Percentiles rank a stretch among this genome's conserved stretches.
These are phyloP conservation scores for Kodamaea fukazawae DNA, from an alignment of 805 yeast species.

Conservation along the genomic window DNA sequence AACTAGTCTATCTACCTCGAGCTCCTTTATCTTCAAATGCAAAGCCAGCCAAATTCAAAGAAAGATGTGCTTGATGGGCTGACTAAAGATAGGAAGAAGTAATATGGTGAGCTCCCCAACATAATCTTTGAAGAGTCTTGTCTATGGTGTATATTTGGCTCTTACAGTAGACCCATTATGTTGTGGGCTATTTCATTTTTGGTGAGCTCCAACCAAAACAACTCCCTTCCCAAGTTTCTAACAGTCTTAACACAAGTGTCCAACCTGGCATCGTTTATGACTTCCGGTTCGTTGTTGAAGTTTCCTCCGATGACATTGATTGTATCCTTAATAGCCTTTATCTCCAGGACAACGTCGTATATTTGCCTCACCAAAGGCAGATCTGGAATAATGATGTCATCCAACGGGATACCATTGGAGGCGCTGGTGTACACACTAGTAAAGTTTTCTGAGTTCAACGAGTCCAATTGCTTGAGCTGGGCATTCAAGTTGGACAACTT, in stretches of 20 bases:
- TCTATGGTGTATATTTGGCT: neutral
- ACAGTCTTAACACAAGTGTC: slow-evolving; percentile 36
- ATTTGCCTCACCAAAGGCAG: slow-evolving; percentile 48
- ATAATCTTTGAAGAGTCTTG: too few relatives aligned
- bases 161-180: slow-evolving; percentile 17
- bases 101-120: too few relatives aligned
- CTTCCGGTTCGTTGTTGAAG: slow-evolving; percentile 30
- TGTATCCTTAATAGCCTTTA: slow-evolving; percentile 70
- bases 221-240: slow-evolving; percentile 37
- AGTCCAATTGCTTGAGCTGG: slow-evolving; percentile 24
- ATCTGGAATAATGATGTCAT: slow-evolving; percentile 39
- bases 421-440: slow-evolving; percentile 16
- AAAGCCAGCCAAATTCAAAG: too few relatives aligned
- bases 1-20: too few relatives aligned
- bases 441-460: slow-evolving; percentile 20
- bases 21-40: too few relatives aligned
- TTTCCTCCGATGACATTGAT: slow-evolving; percentile 54
- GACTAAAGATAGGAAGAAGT: too few relatives aligned
- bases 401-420: slow-evolving; percentile 21
- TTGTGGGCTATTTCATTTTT: slow-evolving; percentile 27
- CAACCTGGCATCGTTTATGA: slow-evolving; percentile 31
- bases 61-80: too few relatives aligned
- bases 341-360: slow-evolving; percentile 61
- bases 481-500: slow-evolving; percentile 22
- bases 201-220: slow-evolving; percentile 40